Evolutionary conservation across 768 basidiomycete genomes (phyloP).

Genomic region (Hericium rajendrae): DNA sequence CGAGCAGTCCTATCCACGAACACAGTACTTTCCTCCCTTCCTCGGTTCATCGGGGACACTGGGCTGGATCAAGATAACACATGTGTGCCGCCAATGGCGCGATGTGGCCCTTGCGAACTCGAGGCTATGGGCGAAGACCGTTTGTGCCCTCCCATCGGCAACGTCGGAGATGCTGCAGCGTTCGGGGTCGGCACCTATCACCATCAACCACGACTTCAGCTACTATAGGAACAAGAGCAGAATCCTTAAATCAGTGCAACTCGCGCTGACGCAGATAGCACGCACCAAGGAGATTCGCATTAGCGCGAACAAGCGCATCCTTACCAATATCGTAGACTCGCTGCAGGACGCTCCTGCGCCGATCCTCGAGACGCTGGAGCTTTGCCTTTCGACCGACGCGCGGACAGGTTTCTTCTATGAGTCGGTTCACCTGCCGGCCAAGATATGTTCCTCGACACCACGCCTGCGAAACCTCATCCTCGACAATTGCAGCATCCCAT

Average conservation of each 20-base stretch:
- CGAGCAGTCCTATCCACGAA: background rate
- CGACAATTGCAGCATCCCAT: background rate
- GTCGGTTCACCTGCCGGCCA: background rate
- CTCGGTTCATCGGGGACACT: background rate
- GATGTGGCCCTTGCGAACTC: background rate
- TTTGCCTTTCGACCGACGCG: background rate
- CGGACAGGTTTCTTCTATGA: background rate
- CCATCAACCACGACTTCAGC: background rate
- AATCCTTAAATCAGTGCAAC: background rate
- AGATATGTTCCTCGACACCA: background rate
- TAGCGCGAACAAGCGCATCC: background rate
- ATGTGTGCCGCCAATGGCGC: background rate
- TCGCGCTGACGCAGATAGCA: background rate
- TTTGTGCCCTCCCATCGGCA: background rate
- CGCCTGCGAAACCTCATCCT: background rate
- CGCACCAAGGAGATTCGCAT: background rate
- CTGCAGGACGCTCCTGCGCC: background rate
- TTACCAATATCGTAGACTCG: background rate
- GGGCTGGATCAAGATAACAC: background rate
- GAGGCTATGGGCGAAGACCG: background rate
- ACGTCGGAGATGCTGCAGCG: background rate
- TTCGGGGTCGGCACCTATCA: background rate
- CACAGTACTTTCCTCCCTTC: background rate
- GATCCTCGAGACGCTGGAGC: background rate
- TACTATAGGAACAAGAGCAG: background rate